Evolutionary conservation across 257 asterid species (phyloP).

Genomic region (Solanum microdontum): DNA sequence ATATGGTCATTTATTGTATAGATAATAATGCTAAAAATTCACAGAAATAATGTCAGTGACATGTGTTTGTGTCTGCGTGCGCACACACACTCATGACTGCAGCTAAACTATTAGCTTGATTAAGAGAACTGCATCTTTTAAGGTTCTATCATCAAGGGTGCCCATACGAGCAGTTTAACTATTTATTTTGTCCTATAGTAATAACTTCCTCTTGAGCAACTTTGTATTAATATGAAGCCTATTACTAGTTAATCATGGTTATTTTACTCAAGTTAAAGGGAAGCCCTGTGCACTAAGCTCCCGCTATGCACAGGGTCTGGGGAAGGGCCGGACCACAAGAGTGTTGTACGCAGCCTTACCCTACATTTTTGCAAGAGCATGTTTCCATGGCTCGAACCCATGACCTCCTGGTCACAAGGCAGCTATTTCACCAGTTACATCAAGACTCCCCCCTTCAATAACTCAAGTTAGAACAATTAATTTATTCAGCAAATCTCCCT

Average conservation of each 20-base stretch:
- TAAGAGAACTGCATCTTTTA: background rate
- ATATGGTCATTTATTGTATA: background rate
- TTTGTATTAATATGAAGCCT: background rate
- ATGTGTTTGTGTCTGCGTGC: background rate
- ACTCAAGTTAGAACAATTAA: background rate
- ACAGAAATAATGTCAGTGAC: background rate
- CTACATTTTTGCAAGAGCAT: background rate
- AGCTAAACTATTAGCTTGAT: background rate
- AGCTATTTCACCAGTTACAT: fast-evolving
- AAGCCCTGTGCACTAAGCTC: background rate
- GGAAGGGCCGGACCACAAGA: background rate
- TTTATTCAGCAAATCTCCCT: background rate
- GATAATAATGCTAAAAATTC: background rate
- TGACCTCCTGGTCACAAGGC: background rate
- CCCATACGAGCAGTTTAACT: background rate
- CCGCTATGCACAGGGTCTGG: fast-evolving
- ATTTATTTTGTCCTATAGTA: background rate
- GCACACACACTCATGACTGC: background rate
- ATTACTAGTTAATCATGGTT: background rate
- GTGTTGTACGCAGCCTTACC: background rate
- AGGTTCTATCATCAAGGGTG: background rate
- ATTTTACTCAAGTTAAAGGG: background rate
- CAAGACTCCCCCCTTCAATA: background rate
- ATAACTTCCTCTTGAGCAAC: background rate
- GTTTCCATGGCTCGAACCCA: background rate